Evolutionary conservation across 2,329 filamentous ascomycete genomes (phyloP), one percentile per base, ranked within the genome.

Genomic region (Ophiostoma angusticollis): DNA sequence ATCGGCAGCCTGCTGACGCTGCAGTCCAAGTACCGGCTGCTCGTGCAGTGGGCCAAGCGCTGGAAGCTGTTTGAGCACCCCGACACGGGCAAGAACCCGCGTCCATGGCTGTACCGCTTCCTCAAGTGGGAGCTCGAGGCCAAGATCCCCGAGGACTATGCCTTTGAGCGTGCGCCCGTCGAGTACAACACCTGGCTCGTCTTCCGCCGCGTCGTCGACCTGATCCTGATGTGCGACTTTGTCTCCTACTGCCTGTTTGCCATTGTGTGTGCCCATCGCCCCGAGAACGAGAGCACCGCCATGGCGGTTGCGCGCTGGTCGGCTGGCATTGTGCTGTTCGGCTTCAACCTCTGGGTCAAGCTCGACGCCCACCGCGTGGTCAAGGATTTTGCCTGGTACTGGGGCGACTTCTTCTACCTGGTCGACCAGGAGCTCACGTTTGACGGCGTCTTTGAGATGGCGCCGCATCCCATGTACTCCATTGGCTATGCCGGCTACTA

Each of bases 181-280:
- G 91, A 98, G 70, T 98, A 96, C 72, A 98, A 98, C 64, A 94
- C 91, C 30, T 98, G 91, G 91, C 73, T 98, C 41, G 76, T 95
- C 49, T 98, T 98, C 65, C 80, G 91, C 50, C 80, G 91, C 52
- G 74, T 96, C 23, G 91, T 96, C 55, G 91, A 98, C 64, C 65
- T 98, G 58, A 95, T 96, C 56, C 68, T 98, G 55, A 94, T 98
- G 86, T 95, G 87, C 68, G 91, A 98, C 64, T 98, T 98, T 59
- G 79, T 83, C 47, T 94, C 89, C 35, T 98, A 96, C 68, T 91
- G 84, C 60, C 75, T 95, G 42, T 98, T 96, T 64, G 89, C 91
- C 50, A 75, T 93, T 51, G 83, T 89, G 44, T 95, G 87, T 60
- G 80, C 77, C 45, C 74, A 79, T 54, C 77, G 71, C 27, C 91